These are phyloP conservation scores for Nymphaea thermarum DNA, from an alignment of 164 flowering plant species.

Conservation along the genomic window DNA sequence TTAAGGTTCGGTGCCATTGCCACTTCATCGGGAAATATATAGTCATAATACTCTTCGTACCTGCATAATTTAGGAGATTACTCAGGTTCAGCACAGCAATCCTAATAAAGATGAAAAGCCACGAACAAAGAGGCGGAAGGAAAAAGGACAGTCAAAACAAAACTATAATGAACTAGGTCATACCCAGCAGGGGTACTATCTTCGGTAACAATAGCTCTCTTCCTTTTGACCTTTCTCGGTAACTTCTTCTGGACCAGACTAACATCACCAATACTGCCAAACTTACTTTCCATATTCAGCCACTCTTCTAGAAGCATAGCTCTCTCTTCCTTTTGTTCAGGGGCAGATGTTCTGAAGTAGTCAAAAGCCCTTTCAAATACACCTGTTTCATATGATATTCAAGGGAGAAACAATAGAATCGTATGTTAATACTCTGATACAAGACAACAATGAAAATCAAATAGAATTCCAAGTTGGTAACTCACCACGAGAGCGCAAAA, in stretches of 20 bases:
- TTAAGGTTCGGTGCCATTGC: constrained; percentile 48
- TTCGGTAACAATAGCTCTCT: constrained; percentile 44
- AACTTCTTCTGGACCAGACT: constrained; percentile 56
- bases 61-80: constrained; percentile 6
- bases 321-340: constrained; percentile 87
- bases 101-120: neutral
- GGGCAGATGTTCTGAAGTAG: constrained; percentile 60
- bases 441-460: constrained; percentile 7
- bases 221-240: constrained; percentile 85
- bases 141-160: neutral
- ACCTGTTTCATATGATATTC: constrained; percentile 23
- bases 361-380: constrained; percentile 67
- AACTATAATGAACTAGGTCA: constrained; percentile 5
- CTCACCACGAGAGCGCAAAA: constrained; percentile 58
- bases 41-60: constrained; percentile 69
- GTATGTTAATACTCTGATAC: neutral
- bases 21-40: constrained; percentile 73
- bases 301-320: constrained; percentile 90
- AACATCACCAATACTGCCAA: constrained; percentile 69
- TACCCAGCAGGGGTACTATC: constrained; percentile 73
- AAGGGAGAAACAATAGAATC: neutral
- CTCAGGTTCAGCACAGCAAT: neutral
- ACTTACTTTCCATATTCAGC: constrained; percentile 57
- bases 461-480: constrained; percentile 9
- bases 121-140: neutral